Evolutionary conservation across 2,329 filamentous ascomycete species (phyloP).

Genomic region (Sporothrix luriei): DNA sequence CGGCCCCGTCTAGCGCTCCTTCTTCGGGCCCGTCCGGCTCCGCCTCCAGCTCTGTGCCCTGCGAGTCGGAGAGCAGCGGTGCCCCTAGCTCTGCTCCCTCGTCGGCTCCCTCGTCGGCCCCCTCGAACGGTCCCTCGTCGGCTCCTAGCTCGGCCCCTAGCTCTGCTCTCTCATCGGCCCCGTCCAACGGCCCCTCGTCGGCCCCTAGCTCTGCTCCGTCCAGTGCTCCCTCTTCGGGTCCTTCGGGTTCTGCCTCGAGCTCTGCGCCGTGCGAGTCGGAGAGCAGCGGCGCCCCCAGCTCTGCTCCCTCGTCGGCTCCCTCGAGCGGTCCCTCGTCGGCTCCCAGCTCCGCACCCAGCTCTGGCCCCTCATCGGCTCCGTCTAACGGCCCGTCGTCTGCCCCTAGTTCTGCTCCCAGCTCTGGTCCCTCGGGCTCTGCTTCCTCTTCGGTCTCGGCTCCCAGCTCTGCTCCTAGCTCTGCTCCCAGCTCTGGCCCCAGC

Average conservation of each 20-base stretch:
- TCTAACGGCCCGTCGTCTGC: background rate
- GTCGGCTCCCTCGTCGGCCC: slow-evolving; percentile 1
- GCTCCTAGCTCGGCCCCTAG: slow-evolving; percentile 34
- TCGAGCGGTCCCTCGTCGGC: background rate
- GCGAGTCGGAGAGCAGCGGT: background rate
- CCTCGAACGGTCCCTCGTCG: too few species aligned
- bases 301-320: background rate
- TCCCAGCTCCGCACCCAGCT: background rate
- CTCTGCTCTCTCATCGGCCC: slow-evolving; percentile 26
- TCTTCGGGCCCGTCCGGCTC: background rate
- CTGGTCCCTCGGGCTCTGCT: background rate
- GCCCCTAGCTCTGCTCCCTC: slow-evolving; percentile 18
- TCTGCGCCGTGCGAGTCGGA: background rate
- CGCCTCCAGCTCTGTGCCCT: background rate
- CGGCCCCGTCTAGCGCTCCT: background rate
- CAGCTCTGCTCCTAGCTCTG: background rate
- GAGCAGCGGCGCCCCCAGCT: background rate
- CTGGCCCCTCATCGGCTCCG: background rate
- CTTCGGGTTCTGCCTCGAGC: background rate
- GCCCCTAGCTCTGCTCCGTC: slow-evolving; percentile 32
- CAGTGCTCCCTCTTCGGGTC: slow-evolving; percentile 1
- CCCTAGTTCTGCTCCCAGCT: slow-evolving; percentile 1
- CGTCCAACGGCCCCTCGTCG: slow-evolving; percentile 4
- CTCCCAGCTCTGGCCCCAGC: background rate
- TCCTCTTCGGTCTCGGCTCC: background rate